phyloP scores from a whole-genome alignment of 1,284 basidiomycete genomes.

The Acaromyces ingoldii region DNA sequence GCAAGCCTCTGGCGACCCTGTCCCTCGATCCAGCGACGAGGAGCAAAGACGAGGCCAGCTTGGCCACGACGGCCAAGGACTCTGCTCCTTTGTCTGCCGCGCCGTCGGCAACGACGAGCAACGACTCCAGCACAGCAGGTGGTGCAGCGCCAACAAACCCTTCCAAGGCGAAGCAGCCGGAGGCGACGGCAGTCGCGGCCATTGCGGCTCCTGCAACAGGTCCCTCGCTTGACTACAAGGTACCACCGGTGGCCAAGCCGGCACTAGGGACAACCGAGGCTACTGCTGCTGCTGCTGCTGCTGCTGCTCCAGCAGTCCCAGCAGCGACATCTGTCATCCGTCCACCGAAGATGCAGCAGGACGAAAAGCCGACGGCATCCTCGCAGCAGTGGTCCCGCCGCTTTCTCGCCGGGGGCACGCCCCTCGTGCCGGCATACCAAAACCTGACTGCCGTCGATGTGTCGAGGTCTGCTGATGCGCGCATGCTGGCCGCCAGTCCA shows the following conservation, averaged over 20 bases:
- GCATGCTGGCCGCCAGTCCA: slow-evolving; percentile 3
- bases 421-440: slow-evolving; percentile 11
- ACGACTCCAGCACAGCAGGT: too few species aligned
- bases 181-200: too few species aligned
- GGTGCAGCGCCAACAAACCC: too few species aligned
- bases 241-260: too few species aligned
- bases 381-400: slow-evolving; percentile 8
- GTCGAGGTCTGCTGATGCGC: slow-evolving; percentile 5
- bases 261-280: too few species aligned
- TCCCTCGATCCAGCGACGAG: slow-evolving; percentile 5
- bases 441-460: slow-evolving; percentile 7
- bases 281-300: background rate
- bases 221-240: too few species aligned
- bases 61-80: background rate
- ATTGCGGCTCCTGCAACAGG: too few species aligned
- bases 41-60: background rate
- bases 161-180: too few species aligned
- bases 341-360: too few species aligned
- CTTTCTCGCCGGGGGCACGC: slow-evolving; percentile 10
- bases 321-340: background rate
- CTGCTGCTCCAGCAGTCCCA: background rate
- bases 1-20: background rate
- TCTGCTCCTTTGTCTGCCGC: background rate
- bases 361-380: background rate
- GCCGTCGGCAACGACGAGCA: background rate